Evolutionary conservation across 2,329 filamentous ascomycete species (phyloP).

Genomic region (Colletotrichum acutatum): DNA sequence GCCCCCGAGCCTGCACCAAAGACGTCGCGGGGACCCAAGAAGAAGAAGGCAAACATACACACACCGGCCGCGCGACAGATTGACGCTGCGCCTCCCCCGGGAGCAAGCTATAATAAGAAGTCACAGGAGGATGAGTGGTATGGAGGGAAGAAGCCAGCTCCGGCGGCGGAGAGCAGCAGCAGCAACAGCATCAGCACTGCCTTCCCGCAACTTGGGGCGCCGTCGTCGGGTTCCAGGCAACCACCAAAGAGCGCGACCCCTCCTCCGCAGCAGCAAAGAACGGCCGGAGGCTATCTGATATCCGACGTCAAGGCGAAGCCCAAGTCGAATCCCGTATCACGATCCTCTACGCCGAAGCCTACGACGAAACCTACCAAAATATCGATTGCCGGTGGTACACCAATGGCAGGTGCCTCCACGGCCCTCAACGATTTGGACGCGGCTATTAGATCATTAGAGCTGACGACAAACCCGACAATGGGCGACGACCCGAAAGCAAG

Average conservation of each 20-base stretch:
- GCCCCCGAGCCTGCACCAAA: constrained; percentile 59
- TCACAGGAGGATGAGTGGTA: constrained; percentile 79
- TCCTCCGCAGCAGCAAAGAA: constrained; percentile 58
- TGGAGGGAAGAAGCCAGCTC: constrained; percentile 63
- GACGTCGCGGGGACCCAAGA: constrained; percentile 56
- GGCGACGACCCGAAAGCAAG: constrained; percentile 66
- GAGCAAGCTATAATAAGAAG: constrained; percentile 80
- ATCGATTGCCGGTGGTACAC: constrained; percentile 78
- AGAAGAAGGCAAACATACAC: constrained; percentile 71
- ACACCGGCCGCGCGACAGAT: constrained; percentile 72
- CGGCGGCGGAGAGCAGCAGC: constrained; percentile 51
- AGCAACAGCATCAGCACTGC: too few relatives aligned
- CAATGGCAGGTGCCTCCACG: constrained; percentile 85
- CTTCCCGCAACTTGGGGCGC: constrained; percentile 14
- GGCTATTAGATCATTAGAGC: constrained; percentile 88
- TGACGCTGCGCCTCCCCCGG: constrained; percentile 72
- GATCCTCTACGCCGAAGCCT: constrained; percentile 66
- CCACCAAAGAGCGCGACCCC: constrained; percentile 36
- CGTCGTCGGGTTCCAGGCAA: constrained; percentile 49
- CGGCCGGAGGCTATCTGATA: constrained; percentile 81
- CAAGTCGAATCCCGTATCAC: constrained; percentile 62
- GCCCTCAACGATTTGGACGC: constrained; percentile 78
- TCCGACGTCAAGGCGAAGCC: constrained; percentile 77
- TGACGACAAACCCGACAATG: constrained; percentile 87
- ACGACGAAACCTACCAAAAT: constrained; percentile 65